Evolutionary conservation across 2,329 filamentous ascomycete genomes (phyloP), one percentile per base, ranked within the genome.

Genomic region (Gnomoniopsis smithogilvyi): DNA sequence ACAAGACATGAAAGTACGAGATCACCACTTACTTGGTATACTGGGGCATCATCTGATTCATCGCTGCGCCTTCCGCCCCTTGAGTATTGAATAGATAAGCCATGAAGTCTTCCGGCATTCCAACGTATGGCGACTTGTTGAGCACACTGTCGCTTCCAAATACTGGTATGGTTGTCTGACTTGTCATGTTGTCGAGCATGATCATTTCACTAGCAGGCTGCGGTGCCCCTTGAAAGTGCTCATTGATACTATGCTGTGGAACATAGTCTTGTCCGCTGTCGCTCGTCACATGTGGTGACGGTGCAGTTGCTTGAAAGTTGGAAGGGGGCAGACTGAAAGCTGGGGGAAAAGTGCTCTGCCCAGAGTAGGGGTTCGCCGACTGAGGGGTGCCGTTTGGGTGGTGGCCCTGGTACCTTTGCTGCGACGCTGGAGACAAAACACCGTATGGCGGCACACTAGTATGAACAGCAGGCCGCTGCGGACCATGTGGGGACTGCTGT

Each of bases 81-180:
- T 82, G 81, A 38, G 86, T 87, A 69, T 90, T 93, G 74, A 96
- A 96, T 26, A 96, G 74, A 79, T 90, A 96, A 6, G 89, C 87
- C 64, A 93, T 88, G 67, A 95, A 95, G 68, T 96, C 92, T 69
- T 96, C 91, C 0, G 91, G 89, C 77, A 96, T 90, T 10, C 89
- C 88, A 3, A 82, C 81, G 69, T 94, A 94, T 0, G 94, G 92
- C 2, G 92, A 96, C 59, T 94, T 90, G 66, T 90, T 93, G 45
- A 84, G 67, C 61, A 91, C 87, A 19, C 85, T 88, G 66, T 96
- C 92, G 26, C 84, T 87, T 17, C 92, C 92, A 73, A 97, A 97
- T 26, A 97, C 88, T 0, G 94, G 92, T 66, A 96, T 90, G 4
- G 90, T 86, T 58, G 85, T 87, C 17, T 81, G 79, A 68, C 82